These are phyloP conservation scores for Mucor sp. DNA, from an alignment of 371 early-diverging fungal genomes.

Conservation along the genomic window DNA sequence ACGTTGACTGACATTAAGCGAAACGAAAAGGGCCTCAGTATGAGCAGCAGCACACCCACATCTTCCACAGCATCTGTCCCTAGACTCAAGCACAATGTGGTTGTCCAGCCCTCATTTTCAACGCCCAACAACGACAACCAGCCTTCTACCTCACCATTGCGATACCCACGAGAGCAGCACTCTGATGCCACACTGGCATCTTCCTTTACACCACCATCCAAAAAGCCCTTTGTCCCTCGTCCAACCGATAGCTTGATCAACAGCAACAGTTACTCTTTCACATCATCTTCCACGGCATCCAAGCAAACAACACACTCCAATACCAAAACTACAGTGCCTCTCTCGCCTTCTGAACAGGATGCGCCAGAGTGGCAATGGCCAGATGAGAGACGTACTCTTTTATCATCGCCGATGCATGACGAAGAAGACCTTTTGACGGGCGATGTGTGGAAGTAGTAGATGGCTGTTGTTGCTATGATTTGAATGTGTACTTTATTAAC, in stretches of 20 bases:
- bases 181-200: not conserved
- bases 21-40: not conserved
- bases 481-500: not conserved
- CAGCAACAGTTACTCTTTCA: not conserved
- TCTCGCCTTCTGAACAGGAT: slow-evolving; percentile 6
- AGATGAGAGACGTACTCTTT: not conserved
- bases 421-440: slow-evolving; percentile 15
- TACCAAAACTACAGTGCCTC: not conserved
- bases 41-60: slow-evolving; percentile 9
- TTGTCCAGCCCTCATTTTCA: slow-evolving; percentile 8
- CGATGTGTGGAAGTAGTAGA: slow-evolving; percentile 23
- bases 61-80: not conserved
- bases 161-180: not conserved
- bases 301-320: not conserved
- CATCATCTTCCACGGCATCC: not conserved
- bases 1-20: slow-evolving; percentile 11
- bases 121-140: not conserved
- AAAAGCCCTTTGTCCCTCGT: not conserved
- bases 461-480: not conserved
- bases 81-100: not conserved
- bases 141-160: not conserved
- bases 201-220: not conserved
- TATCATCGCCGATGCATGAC: not conserved
- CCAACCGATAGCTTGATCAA: not conserved
- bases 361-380: slow-evolving; percentile 19